Base-by-base conservation (phyloP, 2,329 filamentous ascomycete species). In the Microcyclospora tardicrescens region DNA sequence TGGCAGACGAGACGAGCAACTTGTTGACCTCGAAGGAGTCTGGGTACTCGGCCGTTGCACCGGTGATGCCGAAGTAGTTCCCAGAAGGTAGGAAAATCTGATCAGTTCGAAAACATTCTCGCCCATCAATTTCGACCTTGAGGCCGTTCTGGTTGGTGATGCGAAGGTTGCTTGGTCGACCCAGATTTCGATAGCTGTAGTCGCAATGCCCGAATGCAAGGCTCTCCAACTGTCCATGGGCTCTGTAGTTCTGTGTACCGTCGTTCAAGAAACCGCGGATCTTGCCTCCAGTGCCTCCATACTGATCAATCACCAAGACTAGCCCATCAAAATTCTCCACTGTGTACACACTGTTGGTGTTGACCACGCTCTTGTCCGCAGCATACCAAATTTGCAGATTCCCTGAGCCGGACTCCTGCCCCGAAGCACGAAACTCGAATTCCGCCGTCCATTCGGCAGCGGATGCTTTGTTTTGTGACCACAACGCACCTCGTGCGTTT, bases 11-110 rank as follows among this genome's bases (percentile, higher is more conserved):
- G 37, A 91, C 75, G 28, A 82, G 71, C 56, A 96, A 73, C 59
- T 89, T 93, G 69, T 87, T 91, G 48, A 94, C 62, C 62, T 98
- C 91, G 54, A 95, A 93, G 5, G 85, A 93, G 63, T 98, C 91
- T 1, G 91, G 86, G 52, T 78, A 87, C 49, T 96, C 89, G 24
- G 84, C 83, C 2, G 84, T 89, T 12, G 84, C 83, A 32, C 89
- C 91, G 10, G 82, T 85, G 50, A 98, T 66, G 52, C 91, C 91
- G 49, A 94, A 84, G 58, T 75, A 73, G 66, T 96, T 93, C 49
- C 84, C 84, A 14, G 47, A 38, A 2, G 89, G 91, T 16, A 98
- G 72, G 44, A 68, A 69, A 53, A 96, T 72, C 67, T 72, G 82
- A 60, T 79, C 67, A 37, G 78, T 89, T 56, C 84, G 75, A 64